Evolutionary conservation across 2,329 filamentous ascomycete species (phyloP), one percentile per base, ranked within the genome.

Genomic region (Colletotrichum shisoi): DNA sequence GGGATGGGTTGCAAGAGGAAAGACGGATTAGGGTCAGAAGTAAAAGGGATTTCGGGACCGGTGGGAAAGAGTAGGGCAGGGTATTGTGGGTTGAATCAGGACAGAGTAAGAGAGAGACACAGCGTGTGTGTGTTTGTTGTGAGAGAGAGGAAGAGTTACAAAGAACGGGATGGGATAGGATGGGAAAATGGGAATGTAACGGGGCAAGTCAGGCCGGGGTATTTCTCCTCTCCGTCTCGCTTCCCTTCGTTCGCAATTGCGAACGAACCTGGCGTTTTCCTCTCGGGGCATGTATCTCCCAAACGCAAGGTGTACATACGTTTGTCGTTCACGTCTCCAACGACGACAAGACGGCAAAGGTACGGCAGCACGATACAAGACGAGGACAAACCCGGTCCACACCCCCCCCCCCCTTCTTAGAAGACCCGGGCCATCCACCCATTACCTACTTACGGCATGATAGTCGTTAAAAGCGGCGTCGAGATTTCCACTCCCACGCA

Each of bases 231-330:
- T 58, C 40, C 61, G 61, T 46, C 60, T 34, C 9, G 31, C 31
- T 9, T 56, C 52, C 4, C 19, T 54, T 67, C 54, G 61, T 64
- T 68, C 65, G 65, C 65, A 65, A 68, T 68, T 60, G 65, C 65
- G 65, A 68, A 68, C 49, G 65, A 68, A 58, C 27, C 54, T 65
- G 65, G 54, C 49, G 61, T 68, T 67, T 39, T 21, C n/a, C n/a
- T 13, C 40, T 59, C 52, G 15, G 39, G 21, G 53, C 57, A 48
- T 46, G 53, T 58, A 42, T 46, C 37, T 45, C 19, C n/a, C 51
- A 37, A 46, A 13, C 24, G 24, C 15, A 5, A 11, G 42, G 31
- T 40, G 40, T 21, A 15, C 34, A 5, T 34, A 11, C 31, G 31
- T 34, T 11, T 49, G 42, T 15, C 42, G 59, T 51, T 15, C 12